These are phyloP conservation scores for Mycogone perniciosa DNA, from an alignment of 2,329 filamentous ascomycete species.

Conservation along the genomic window DNA sequence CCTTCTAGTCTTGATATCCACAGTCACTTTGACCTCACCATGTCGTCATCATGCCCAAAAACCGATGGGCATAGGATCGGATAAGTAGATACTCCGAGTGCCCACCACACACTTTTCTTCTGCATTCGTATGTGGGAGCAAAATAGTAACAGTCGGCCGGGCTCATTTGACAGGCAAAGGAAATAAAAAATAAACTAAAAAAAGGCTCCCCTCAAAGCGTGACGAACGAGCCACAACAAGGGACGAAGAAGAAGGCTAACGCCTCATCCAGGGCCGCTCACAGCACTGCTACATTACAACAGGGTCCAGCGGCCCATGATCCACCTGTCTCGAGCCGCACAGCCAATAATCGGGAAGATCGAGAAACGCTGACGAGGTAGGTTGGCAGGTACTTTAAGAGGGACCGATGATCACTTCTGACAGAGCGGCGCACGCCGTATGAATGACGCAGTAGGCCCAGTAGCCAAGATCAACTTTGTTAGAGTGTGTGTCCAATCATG, in stretches of 20 bases:
- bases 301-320: conserved; percentile 14
- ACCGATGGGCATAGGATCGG: background rate
- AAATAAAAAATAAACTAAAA: background rate
- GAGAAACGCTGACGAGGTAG: conserved; percentile 12
- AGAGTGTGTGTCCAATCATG: background rate
- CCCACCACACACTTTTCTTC: background rate
- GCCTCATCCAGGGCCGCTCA: conserved; percentile 24
- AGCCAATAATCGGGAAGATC: conserved; percentile 34
- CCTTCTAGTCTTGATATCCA: too few species aligned
- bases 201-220: background rate
- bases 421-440: background rate
- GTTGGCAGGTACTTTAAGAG: background rate
- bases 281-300: conserved; percentile 5
- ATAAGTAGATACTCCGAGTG: background rate
- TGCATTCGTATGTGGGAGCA: background rate
- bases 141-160: conserved; percentile 6
- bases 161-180: background rate
- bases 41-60: conserved; percentile 4
- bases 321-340: conserved; percentile 8
- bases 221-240: background rate
- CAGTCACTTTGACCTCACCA: conserved; percentile 6
- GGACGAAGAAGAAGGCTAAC: conserved; percentile 17
- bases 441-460: background rate
- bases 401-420: background rate
- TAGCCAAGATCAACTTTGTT: background rate